Percentiles rank a stretch among this genome's conserved stretches.
These are phyloP conservation scores for Lentinula lateritia DNA, from an alignment of 768 basidiomycete genomes.

Conservation along the genomic window DNA sequence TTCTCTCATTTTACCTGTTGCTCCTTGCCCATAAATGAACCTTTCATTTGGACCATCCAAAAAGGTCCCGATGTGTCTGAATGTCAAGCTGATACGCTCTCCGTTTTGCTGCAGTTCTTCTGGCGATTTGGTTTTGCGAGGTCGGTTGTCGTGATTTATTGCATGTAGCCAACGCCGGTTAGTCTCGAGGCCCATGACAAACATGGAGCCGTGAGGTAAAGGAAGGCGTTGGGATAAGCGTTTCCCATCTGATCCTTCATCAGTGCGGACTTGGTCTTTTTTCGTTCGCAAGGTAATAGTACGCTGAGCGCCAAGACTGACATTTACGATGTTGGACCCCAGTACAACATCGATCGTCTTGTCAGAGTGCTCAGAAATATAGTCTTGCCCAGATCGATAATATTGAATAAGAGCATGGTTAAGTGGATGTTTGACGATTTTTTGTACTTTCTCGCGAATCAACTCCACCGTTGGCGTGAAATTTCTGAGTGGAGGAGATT, in stretches of 20 bases:
- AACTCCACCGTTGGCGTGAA: conserved; percentile 65
- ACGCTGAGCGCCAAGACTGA: conserved; percentile 74
- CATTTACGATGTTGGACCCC: conserved; percentile 73
- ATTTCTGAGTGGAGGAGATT: conserved; percentile 59
- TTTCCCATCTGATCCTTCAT: not conserved
- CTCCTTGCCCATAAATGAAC: conserved; percentile 70
- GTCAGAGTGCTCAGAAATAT: conserved; percentile 84
- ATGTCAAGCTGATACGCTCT: conserved; percentile 75
- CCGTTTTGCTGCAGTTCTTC: conserved; percentile 53
- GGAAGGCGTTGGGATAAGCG: conserved; percentile 53
- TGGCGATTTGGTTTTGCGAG: conserved; percentile 40
- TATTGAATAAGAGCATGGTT: conserved; percentile 83
- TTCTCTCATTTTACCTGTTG: conserved; percentile 52
- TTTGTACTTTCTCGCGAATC: conserved; percentile 62
- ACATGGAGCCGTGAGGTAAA: conserved; percentile 79
- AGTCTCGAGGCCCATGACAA: conserved; percentile 70
- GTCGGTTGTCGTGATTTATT: conserved; percentile 73
- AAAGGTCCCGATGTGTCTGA: conserved; percentile 76
- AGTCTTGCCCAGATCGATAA: conserved; percentile 75
- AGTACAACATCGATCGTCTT: conserved; percentile 80
- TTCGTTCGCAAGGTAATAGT: conserved; percentile 72
- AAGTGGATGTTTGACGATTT: conserved; percentile 54
- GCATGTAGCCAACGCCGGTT: conserved; percentile 74
- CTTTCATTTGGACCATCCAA: conserved; percentile 22
- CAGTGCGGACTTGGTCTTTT: conserved; percentile 32